These are phyloP conservation scores for Evansstolkia leycettana DNA, from an alignment of 495 filamentous ascomycete species.

Conservation along the genomic window DNA sequence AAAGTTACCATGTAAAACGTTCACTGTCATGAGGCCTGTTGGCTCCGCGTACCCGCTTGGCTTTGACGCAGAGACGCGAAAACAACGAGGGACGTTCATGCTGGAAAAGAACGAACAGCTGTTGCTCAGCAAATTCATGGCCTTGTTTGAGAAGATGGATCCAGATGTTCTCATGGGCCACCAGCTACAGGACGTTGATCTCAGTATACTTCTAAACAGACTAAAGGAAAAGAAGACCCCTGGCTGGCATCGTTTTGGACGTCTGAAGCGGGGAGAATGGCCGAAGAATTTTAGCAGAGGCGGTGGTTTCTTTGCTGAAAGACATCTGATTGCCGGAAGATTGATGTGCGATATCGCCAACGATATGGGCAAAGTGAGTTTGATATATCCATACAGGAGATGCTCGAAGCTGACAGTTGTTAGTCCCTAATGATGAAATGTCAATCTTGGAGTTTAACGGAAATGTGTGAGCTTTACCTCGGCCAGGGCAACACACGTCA, in stretches of 20 bases:
- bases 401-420: conserved; percentile 14
- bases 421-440: conserved; percentile 90
- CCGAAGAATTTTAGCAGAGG: conserved; percentile 77
- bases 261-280: conserved; percentile 75
- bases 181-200: conserved; percentile 91
- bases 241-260: conserved; percentile 84
- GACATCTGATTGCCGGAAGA: conserved; percentile 78
- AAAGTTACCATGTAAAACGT: conserved; percentile 75
- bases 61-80: conserved; percentile 64
- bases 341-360: conserved; percentile 91
- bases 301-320: conserved; percentile 82
- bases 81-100: conserved; percentile 61
- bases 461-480: conserved; percentile 90
- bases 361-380: conserved; percentile 72
- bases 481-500: conserved; percentile 52
- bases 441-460: conserved; percentile 92
- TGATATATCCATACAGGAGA: neutral
- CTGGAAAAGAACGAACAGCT: conserved; percentile 71
- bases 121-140: conserved; percentile 76
- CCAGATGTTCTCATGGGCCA: conserved; percentile 95
- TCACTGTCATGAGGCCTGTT: conserved; percentile 79
- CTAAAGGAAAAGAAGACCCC: conserved; percentile 83
- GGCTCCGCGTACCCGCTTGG: conserved; percentile 66
- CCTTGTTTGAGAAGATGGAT: conserved; percentile 74
- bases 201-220: conserved; percentile 76